phyloP scores from a whole-genome alignment of 2,329 filamentous ascomycete species.

The Ascochyta pisi region DNA sequence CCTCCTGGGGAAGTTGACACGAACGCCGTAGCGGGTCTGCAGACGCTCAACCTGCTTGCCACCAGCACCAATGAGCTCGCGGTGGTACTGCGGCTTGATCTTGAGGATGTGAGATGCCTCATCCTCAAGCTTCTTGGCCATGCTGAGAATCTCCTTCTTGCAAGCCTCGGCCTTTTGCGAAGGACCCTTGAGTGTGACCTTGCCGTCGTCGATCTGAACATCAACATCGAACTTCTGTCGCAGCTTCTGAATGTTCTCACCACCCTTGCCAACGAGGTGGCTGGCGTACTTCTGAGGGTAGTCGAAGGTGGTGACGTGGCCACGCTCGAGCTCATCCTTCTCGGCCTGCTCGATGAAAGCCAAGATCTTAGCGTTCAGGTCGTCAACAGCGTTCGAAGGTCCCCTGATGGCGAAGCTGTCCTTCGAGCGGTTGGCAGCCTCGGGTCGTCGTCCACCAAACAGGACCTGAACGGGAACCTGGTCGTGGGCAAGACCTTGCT shows the following conservation, averaged over 20 bases:
- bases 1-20: conserved; percentile 91
- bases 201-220: conserved; percentile 90
- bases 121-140: conserved; percentile 86
- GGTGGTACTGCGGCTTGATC: conserved; percentile 92
- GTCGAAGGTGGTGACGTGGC: conserved; percentile 84
- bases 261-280: conserved; percentile 73
- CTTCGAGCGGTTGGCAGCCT: conserved; percentile 62
- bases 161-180: conserved; percentile 91
- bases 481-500: conserved; percentile 56
- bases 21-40: conserved; percentile 90
- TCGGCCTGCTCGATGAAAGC: conserved; percentile 87
- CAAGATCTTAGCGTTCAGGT: conserved; percentile 74
- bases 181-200: conserved; percentile 93
- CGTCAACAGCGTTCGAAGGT: conserved; percentile 73
- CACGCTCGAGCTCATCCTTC: conserved; percentile 91
- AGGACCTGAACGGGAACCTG: conserved; percentile 65
- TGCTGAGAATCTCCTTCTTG: conserved; percentile 78
- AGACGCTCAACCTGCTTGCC: conserved; percentile 90
- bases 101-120: conserved; percentile 87
- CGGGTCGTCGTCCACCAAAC: conserved; percentile 53
- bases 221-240: conserved; percentile 75
- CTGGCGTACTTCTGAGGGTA: conserved; percentile 96
- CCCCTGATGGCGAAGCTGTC: conserved; percentile 75
- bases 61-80: conserved; percentile 88
- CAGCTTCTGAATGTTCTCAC: conserved; percentile 72